These are phyloP conservation scores for Aspergillus phoenicis DNA, from an alignment of 2,329 filamentous ascomycete species.

Conservation along the genomic window DNA sequence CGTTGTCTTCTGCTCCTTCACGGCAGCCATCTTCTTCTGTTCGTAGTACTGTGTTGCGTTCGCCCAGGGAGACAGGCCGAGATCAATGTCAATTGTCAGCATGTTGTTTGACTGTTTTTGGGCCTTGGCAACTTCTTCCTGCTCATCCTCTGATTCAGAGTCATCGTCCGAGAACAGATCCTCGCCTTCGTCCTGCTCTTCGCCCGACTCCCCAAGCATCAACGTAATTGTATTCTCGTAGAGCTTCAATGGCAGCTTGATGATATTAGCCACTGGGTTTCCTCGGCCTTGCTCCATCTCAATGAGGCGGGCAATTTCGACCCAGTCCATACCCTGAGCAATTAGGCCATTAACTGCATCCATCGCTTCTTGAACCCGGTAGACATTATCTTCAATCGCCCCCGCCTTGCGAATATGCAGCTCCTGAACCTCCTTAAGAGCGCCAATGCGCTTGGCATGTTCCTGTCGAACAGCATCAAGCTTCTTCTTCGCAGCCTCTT, in stretches of 20 bases:
- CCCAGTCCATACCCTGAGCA: conserved; percentile 95
- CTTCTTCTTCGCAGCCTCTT: conserved; percentile 78
- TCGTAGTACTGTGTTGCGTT: conserved; percentile 93
- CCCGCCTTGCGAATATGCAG: conserved; percentile 85
- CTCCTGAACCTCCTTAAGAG: conserved; percentile 77
- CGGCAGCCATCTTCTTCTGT: conserved; percentile 78
- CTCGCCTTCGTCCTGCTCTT: conserved; percentile 67
- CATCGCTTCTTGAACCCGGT: conserved; percentile 88
- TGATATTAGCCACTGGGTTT: conserved; percentile 84
- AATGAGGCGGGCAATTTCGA: conserved; percentile 83
- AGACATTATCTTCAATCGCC: conserved; percentile 86
- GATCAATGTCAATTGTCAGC: conserved; percentile 80
- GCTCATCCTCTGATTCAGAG: conserved; percentile 46
- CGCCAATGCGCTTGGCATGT: conserved; percentile 81
- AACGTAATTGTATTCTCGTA: conserved; percentile 88
- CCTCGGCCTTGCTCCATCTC: conserved; percentile 78
- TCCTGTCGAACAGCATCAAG: conserved; percentile 82
- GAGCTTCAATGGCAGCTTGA: conserved; percentile 83
- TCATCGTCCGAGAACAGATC: conserved; percentile 64
- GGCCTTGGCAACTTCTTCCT: conserved; percentile 29
- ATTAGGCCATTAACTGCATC: conserved; percentile 92
- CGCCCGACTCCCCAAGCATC: conserved; percentile 70
- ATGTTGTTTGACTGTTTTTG: conserved; percentile 43
- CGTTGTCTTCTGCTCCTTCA: conserved; percentile 84
- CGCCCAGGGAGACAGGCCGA: conserved; percentile 78